Evolutionary conservation across 2,329 filamentous ascomycete genomes (phyloP), one percentile per base, ranked within the genome.

Genomic region (Westerdykella ornata): DNA sequence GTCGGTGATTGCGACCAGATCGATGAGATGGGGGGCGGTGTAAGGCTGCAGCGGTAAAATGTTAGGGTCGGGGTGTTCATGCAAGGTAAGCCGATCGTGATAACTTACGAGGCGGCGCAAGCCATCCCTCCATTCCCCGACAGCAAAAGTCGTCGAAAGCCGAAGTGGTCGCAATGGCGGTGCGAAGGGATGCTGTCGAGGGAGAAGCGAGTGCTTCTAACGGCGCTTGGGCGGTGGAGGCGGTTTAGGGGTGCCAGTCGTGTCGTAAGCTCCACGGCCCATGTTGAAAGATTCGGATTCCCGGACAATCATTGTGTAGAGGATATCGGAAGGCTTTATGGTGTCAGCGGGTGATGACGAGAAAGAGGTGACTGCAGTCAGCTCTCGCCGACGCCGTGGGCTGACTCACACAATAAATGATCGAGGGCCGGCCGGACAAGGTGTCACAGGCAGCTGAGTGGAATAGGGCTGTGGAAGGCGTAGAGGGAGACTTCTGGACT

Each of bases 241-340:
- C 2, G 68, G 69, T 58, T 71, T 70, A 38, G 68, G 64, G n/a
- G 69, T 67, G 47, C 69, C 69, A n/a, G 69, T 72, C 19, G 69
- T 72, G 53, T 72, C 70, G 58, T 72, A 72, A 46, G 68, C 68
- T 46, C 70, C 70, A 50, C 70, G 68, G 43, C 69, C 69, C 70
- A 72, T 72, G 63, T 70, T 70, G 56, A 54, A 65, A 38, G 63
- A 58, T 47, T 62, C 56, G 42, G 60, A 62, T 45, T 67, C 65
- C 60, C 65, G 62, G 59, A 65, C 52, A 51, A 72, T 70, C 68
- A 71, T 70, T 39, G 46, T 62, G 56, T 44, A 16, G 43, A 9
- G 15, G 34, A 38, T 34, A 20, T 19, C 19, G 28, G 50, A 45
- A 53, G 60, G 47, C 40, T 60, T 61, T 60, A 57, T 61, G 61